phyloP scores from a whole-genome alignment of 768 basidiomycete species.

The Termitomyces sp. region DNA sequence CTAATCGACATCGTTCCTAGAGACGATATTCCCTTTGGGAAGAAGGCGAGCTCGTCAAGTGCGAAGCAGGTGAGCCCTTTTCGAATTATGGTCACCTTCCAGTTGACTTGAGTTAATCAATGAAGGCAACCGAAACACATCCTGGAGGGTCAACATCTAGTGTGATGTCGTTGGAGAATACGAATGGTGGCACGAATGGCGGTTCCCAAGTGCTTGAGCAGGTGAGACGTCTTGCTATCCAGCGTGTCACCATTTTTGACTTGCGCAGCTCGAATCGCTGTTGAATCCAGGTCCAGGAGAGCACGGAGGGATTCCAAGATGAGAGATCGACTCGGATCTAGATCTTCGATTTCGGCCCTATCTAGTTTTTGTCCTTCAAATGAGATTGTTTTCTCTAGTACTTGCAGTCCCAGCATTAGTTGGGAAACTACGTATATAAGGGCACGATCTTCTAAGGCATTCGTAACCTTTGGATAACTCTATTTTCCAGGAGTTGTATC shows the following conservation, averaged over 20 bases:
- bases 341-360: not conserved
- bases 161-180: conserved; percentile 4
- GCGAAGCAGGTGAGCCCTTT: conserved; percentile 14
- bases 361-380: not conserved
- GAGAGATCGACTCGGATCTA: not conserved
- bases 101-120: not conserved
- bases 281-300: conserved; percentile 17
- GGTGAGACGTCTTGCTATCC: conserved; percentile 8
- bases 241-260: not conserved
- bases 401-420: not conserved
- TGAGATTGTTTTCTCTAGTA: not conserved
- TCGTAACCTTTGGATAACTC: no score
- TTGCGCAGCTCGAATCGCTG: conserved; percentile 17
- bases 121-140: conserved; percentile 3
- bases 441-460: not conserved
- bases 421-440: not conserved
- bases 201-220: conserved; percentile 19
- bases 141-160: conserved; percentile 6
- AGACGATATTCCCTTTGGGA: conserved; percentile 54
- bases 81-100: not conserved
- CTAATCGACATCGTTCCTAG: conserved; percentile 94
- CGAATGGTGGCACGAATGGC: not conserved
- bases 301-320: conserved; percentile 13
- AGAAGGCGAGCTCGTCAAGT: conserved; percentile 15
- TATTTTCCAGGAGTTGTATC: no score